Evolutionary conservation across 23 red algal genomes (phyloP).

Genomic region (Gracilaria vermiculophylla): DNA sequence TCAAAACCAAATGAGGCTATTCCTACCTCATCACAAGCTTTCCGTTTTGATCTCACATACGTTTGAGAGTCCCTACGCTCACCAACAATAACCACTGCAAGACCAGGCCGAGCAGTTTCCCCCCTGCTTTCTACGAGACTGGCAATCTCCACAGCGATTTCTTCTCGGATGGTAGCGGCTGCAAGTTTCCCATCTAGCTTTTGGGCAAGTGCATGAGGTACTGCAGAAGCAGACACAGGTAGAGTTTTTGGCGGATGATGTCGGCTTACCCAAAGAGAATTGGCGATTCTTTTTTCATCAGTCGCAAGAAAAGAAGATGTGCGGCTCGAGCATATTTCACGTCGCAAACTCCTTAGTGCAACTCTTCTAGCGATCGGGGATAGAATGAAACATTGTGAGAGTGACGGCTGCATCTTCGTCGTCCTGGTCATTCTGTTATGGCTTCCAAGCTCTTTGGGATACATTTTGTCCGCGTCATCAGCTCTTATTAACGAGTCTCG

Average conservation of each 20-base stretch:
- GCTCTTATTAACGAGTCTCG: too few relatives aligned
- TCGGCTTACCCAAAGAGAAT: neutral
- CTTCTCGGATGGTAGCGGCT: constrained; percentile 55
- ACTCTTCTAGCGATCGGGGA: neutral
- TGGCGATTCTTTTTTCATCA: constrained; percentile 2
- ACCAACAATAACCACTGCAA: constrained; percentile 87
- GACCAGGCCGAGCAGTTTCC: constrained; percentile 54
- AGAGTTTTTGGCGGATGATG: neutral
- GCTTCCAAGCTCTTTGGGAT: too few relatives aligned
- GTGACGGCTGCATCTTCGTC: neutral
- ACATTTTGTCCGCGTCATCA: too few relatives aligned
- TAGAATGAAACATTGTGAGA: constrained; percentile 1
- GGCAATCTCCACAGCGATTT: constrained; percentile 49
- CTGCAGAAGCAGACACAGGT: neutral
- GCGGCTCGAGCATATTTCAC: neutral
- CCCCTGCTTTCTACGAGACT: constrained; percentile 30
- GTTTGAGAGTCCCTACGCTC: constrained; percentile 76
- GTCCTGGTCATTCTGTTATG: too few relatives aligned
- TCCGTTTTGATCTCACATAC: constrained; percentile 81
- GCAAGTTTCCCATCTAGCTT: constrained; percentile 85
- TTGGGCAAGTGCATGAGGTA: constrained; percentile 14
- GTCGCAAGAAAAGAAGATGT: constrained; percentile 25
- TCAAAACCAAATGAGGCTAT: constrained; percentile 80
- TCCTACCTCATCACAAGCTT: constrained; percentile 83
- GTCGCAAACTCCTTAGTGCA: neutral